phyloP scores from a whole-genome alignment of 2,329 filamentous ascomycete genomes.

The Canariomyces notabilis region DNA sequence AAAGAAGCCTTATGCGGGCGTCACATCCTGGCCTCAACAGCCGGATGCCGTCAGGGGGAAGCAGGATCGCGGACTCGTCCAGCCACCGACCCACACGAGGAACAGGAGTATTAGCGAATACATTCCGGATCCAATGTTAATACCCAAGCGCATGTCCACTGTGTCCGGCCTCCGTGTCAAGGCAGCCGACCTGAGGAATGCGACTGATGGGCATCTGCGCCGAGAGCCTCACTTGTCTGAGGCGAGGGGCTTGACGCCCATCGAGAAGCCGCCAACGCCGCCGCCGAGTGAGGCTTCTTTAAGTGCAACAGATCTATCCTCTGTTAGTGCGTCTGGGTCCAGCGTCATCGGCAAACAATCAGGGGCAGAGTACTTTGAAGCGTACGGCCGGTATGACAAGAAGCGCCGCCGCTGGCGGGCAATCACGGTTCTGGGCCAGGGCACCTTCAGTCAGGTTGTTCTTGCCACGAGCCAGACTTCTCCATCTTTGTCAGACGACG shows the following conservation, averaged over 20 bases:
- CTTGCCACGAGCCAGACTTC: slow-evolving; percentile 75
- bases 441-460: slow-evolving; percentile 92
- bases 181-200: slow-evolving; percentile 32
- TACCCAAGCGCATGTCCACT: slow-evolving; percentile 67
- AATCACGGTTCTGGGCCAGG: slow-evolving; percentile 77
- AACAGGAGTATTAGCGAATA: slow-evolving; percentile 90
- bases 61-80: slow-evolving; percentile 26
- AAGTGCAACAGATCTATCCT: slow-evolving; percentile 39
- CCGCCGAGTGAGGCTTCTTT: slow-evolving; percentile 70
- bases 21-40: slow-evolving; percentile 33
- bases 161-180: slow-evolving; percentile 59
- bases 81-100: slow-evolving; percentile 49
- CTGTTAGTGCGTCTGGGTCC: slow-evolving; percentile 36
- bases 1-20: slow-evolving; percentile 51
- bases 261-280: slow-evolving; percentile 69
- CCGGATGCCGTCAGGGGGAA: slow-evolving; percentile 29
- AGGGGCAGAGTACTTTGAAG: slow-evolving; percentile 62
- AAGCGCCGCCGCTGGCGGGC: slow-evolving; percentile 75
- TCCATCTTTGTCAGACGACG: slow-evolving; percentile 39
- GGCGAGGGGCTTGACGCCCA: slow-evolving; percentile 64
- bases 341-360: slow-evolving; percentile 38
- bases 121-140: slow-evolving; percentile 63
- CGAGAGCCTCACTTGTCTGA: slow-evolving; percentile 78
- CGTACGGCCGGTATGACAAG: slow-evolving; percentile 59
- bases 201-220: slow-evolving; percentile 48